These are phyloP conservation scores for Puccinia horiana DNA, from an alignment of 1,284 basidiomycete species.

Conservation along the genomic window DNA sequence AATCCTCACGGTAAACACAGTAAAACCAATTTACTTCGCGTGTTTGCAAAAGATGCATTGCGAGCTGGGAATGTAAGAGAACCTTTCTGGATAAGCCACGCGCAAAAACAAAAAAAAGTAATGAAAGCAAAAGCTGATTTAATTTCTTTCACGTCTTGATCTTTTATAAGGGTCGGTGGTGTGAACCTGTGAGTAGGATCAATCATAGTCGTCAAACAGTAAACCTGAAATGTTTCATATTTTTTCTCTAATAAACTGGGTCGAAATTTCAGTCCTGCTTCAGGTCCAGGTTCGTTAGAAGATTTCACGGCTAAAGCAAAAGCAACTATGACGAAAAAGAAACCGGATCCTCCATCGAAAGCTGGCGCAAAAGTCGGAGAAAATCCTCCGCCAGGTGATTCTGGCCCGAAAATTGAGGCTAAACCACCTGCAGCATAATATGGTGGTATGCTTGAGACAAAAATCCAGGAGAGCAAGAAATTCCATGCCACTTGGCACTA, in stretches of 20 bases:
- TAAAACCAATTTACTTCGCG: conserved; percentile 11
- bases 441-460: background rate
- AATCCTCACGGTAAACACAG: background rate
- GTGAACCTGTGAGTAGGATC: background rate
- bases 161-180: conserved; percentile 4
- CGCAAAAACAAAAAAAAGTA: background rate
- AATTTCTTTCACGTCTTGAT: background rate
- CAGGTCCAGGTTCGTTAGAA: conserved; percentile 5
- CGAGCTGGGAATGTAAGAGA: conserved; percentile 8
- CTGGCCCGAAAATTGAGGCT: background rate
- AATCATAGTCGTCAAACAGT: background rate
- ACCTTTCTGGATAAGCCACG: background rate
- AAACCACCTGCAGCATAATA: background rate
- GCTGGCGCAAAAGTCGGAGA: background rate
- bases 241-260: background rate
- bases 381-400: background rate
- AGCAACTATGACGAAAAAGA: background rate
- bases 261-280: background rate
- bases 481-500: background rate
- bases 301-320: background rate
- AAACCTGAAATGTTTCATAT: background rate
- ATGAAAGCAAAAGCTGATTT: background rate
- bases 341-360: background rate
- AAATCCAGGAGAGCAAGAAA: background rate
- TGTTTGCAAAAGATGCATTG: conserved; percentile 13